Evolutionary conservation across 148 eudicot species (phyloP), one percentile per base, ranked within the genome.

Genomic region (Diospyros lotus): DNA sequence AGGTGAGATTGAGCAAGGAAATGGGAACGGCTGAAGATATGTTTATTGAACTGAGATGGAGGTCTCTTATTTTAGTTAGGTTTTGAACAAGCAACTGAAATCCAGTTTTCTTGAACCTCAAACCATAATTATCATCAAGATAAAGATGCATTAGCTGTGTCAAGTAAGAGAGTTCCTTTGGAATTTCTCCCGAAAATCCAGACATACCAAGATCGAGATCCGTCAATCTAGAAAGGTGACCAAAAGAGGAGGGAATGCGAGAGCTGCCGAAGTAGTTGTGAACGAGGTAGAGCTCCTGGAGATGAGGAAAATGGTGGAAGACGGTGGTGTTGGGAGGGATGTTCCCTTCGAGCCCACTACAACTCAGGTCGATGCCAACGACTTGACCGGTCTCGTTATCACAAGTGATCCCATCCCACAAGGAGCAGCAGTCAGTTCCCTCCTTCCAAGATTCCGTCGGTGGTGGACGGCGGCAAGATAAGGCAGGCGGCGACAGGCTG

Each of bases 181-280:
- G 78, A 8, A 79, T 53, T 60, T 46, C 14, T 38, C 80, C 71
- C 3, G 58, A 28, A 17, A 74, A 70, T 5, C 64, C 1, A 38
- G 72, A 66, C n/a, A 41, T 1, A 0, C 60, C 72, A 41, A 77
- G 61, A 67, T 77, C 60, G 50, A 77, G 75, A 73, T 81, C 48
- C 8, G 53, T 66, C 45, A 73, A 45, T 40, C 17, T 5, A 14
- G 73, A 13, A 42, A 79, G 66, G 14, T 40, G 53, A 45, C 71
- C 51, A 6, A 65, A 41, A 3, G 28, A 12, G 1, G 64, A 44
- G 0, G 64, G 15, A 15, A 73, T 52, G 43, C 15, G 75, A 79
- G 74, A 52, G 61, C 0, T 18, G 75, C 75, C 58, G 0, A 63
- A 46, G 64, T 63, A 44, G 13, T 2, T 54, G 58, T 4, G 6